Evolutionary conservation across 352 stramenopile species (phyloP).

Genomic region (Phytophthora meadii): DNA sequence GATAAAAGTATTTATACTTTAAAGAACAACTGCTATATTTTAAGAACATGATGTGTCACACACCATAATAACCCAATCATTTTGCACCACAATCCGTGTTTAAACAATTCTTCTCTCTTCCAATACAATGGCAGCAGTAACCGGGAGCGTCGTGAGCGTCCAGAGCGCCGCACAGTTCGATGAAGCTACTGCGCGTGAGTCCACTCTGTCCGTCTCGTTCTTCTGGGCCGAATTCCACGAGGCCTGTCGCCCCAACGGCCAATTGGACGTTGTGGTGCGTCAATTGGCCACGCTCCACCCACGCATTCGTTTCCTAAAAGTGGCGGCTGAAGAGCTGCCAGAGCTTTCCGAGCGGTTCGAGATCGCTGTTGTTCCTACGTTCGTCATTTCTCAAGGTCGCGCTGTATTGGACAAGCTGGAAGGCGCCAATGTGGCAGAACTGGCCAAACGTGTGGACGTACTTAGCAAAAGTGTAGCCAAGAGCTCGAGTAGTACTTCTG

Average conservation of each 20-base stretch:
- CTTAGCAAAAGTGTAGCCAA: conserved; percentile 85
- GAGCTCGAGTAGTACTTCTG: conserved; percentile 25
- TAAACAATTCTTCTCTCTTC: neutral
- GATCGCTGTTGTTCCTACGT: conserved; percentile 95
- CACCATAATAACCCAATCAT: neutral
- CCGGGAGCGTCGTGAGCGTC: conserved; percentile 75
- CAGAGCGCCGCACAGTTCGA: conserved; percentile 80
- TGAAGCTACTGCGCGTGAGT: conserved; percentile 75
- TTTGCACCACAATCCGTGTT: neutral
- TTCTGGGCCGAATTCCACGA: conserved; percentile 90
- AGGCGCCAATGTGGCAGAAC: conserved; percentile 81
- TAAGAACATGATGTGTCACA: neutral
- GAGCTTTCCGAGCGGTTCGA: conserved; percentile 89
- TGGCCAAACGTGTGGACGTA: conserved; percentile 86
- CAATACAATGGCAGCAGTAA: conserved; percentile 40
- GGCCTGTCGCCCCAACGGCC: conserved; percentile 80
- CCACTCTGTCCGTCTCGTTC: conserved; percentile 80
- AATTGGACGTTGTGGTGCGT: conserved; percentile 86
- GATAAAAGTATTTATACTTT: conserved; percentile 46
- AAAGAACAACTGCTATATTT: too few species aligned
- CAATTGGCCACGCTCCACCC: conserved; percentile 85
- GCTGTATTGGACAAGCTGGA: conserved; percentile 86
- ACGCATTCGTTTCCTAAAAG: conserved; percentile 87
- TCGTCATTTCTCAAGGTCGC: conserved; percentile 87
- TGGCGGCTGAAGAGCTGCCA: conserved; percentile 84